Evolutionary conservation across 1,139 yeast genomes (phyloP), one percentile per base, ranked within the genome.

Genomic region (Sugiyamaella sp.): DNA sequence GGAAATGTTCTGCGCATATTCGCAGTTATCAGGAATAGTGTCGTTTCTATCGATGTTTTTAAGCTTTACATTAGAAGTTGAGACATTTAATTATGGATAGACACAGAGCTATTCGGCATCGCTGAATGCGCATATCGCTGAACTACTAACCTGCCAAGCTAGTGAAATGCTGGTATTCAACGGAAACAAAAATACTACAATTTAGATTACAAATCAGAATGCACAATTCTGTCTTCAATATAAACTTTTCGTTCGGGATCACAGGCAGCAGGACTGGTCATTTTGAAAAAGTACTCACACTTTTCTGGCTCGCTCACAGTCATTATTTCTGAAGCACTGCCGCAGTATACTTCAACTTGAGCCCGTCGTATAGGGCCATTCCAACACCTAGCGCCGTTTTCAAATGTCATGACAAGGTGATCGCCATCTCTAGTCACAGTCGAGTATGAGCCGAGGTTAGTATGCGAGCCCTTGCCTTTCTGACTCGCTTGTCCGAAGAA

Each of bases 311-410:
- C 99, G 44, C 85, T 76, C 3, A 91, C 96, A 2, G 82, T 71
- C 25, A 83, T 53, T 27, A 95, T 73, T 56, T 78, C 75, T 43
- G 80, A 74, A 1, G 74, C 72, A 2, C 73, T 67, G 0, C 96
- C 96, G 71, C 99, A 95, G 19, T 74, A 74, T 56, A 93, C 68
- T 24, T 77, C 76, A 2, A 89, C 84, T 9, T 71, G 72, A 0
- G 90, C 91, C 33, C 85, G 79, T 67, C 99, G 80, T 25, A 74
- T 70, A 2, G 98, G 98, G 0, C 99, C 99, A 67, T 90, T 89
- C 97, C 99, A 93, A 70, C 99, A 95, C 65, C 79, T 79, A 49
- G 84, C 84, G n/a, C 99, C 99, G 32, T 76, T 69, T 4, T 69
- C 74, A 66, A 75, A 91, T 25, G 71, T 70, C 19, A 70, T 53